phyloP scores from a whole-genome alignment of 148 eudicot species.

The Cornus controversa region DNA sequence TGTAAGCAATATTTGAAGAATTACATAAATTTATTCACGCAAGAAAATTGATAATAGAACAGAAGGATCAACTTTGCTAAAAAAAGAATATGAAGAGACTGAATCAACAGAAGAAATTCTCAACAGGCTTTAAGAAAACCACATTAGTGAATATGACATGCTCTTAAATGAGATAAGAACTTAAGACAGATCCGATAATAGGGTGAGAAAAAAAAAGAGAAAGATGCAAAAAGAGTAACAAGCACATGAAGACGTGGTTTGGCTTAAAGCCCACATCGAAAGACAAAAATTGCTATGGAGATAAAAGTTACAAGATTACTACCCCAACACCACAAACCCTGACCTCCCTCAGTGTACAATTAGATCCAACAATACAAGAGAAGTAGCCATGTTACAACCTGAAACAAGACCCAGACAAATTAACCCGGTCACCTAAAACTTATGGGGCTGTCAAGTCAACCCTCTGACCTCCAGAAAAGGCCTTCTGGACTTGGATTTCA shows the following conservation, averaged over 20 bases:
- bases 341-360: neutral
- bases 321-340: neutral
- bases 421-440: too few species aligned
- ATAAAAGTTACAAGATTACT: neutral
- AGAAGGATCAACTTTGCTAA: neutral
- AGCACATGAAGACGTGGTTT: too few species aligned
- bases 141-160: neutral
- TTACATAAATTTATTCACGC: neutral
- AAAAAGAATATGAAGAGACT: slow-evolving; percentile 1
- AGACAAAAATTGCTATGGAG: too few species aligned
- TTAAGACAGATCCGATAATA: too few species aligned
- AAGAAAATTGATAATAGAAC: neutral
- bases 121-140: neutral
- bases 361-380: neutral
- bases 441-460: neutral
- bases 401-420: neutral
- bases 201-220: too few species aligned
- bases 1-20: slow-evolving; percentile 4
- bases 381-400: neutral
- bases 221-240: neutral
- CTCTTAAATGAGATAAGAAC: neutral
- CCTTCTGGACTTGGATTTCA: too few species aligned
- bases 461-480: too few species aligned
- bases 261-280: too few species aligned
- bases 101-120: neutral